Conservation (phyloP, 2,329 filamentous ascomycete species). For the Aspergillus felis region DNA sequence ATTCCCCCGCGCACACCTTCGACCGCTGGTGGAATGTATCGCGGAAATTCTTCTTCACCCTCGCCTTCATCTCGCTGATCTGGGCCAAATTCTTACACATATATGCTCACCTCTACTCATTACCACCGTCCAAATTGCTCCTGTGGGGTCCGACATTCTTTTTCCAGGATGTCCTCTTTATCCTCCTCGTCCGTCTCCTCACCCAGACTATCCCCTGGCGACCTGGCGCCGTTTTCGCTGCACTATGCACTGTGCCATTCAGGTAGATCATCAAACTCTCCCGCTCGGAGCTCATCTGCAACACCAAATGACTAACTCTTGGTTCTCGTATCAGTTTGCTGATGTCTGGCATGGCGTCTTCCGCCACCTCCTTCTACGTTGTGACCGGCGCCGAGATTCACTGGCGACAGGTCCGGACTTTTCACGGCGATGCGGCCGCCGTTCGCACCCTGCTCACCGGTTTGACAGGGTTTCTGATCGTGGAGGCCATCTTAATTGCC, state of each 20-base stretch:
- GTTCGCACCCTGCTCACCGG: slow-evolving; percentile 31
- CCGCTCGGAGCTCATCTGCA: not conserved
- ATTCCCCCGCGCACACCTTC: slow-evolving; percentile 14
- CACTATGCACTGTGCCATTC: slow-evolving; percentile 24
- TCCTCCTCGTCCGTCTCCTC: slow-evolving; percentile 21
- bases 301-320: not conserved
- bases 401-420: slow-evolving; percentile 32
- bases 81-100: slow-evolving; percentile 25
- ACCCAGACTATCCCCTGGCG: slow-evolving; percentile 21
- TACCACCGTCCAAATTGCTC: slow-evolving; percentile 19
- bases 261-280: slow-evolving; percentile 16
- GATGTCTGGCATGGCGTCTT: slow-evolving; percentile 30
- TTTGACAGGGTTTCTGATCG: slow-evolving; percentile 30
- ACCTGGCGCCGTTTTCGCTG: slow-evolving; percentile 13
- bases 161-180: slow-evolving; percentile 26
- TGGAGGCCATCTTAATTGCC: slow-evolving; percentile 24
- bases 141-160: slow-evolving; percentile 28
- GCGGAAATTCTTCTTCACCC: slow-evolving; percentile 29
- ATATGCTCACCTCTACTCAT: slow-evolving; percentile 24
- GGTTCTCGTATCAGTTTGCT: slow-evolving; percentile 16
- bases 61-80: slow-evolving; percentile 25
- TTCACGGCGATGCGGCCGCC: slow-evolving; percentile 31
- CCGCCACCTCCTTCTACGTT: slow-evolving; percentile 32
- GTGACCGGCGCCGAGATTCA: slow-evolving; percentile 35
- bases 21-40: slow-evolving; percentile 26